Evolutionary conservation across 257 asterid species (phyloP).

Genomic region (Solanum tacnaense): DNA sequence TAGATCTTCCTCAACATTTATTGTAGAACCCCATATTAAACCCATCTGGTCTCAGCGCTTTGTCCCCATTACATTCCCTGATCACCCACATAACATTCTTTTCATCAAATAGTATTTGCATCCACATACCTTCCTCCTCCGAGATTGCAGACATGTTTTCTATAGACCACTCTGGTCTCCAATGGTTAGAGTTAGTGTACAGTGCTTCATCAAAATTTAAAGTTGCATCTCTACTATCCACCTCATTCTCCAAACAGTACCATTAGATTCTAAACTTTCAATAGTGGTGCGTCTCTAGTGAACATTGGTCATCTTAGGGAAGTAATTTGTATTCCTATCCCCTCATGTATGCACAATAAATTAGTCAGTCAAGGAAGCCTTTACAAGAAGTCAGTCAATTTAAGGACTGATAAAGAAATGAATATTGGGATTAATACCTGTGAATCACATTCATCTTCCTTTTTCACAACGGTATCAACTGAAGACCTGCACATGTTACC

Average conservation of each 20-base stretch:
- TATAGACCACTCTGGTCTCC: neutral
- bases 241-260: neutral
- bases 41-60: neutral
- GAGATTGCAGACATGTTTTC: neutral
- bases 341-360: neutral
- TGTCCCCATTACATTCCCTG: neutral
- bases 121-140: neutral
- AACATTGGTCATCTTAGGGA: neutral
- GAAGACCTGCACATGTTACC: conserved; percentile 20
- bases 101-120: neutral
- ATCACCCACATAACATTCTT: neutral
- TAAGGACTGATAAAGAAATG: neutral
- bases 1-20: neutral
- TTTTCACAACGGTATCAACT: conserved; percentile 2
- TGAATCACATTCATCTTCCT: conserved; percentile 13
- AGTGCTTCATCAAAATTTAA: neutral
- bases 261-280: neutral
- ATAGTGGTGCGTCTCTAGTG: neutral
- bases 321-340: neutral
- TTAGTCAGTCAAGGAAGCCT: neutral
- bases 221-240: neutral
- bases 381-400: neutral
- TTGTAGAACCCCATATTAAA: neutral
- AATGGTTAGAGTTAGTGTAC: neutral
- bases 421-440: conserved; percentile 15